Conservation (phyloP, 176 grass and related monocot species). For the Leersia perrieri region DNA sequence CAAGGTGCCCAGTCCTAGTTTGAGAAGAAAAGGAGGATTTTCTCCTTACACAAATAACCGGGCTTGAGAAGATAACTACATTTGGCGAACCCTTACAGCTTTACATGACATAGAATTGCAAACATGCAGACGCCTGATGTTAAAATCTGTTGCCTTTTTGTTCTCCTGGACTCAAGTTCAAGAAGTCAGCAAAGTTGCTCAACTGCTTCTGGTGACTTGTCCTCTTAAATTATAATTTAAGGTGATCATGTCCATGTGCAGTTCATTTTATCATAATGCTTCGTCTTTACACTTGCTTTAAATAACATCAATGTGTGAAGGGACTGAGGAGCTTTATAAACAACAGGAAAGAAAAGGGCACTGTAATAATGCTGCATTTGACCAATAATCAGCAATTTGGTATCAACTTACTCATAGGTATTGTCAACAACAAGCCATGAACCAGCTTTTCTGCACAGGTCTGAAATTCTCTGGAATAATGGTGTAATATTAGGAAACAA, state of each 20-base stretch:
- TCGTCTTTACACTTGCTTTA: neutral
- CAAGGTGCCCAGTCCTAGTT: neutral
- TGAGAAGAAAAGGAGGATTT: neutral
- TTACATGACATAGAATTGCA: too few relatives aligned
- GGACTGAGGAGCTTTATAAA: neutral
- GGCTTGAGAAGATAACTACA: neutral
- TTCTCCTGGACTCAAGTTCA: slow-evolving; percentile 1
- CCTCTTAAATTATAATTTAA: slow-evolving; percentile 22
- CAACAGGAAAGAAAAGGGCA: neutral
- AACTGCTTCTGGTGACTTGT: slow-evolving; percentile 2
- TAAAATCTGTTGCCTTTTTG: too few relatives aligned
- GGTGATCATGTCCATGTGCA: neutral
- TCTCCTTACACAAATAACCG: neutral
- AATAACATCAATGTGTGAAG: neutral
- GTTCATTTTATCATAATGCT: neutral
- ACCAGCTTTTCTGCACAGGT: slow-evolving; percentile 77
- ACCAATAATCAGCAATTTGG: neutral
- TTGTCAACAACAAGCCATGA: slow-evolving; percentile 95
- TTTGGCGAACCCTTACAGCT: neutral
- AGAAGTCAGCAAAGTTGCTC: neutral
- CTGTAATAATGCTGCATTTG: neutral
- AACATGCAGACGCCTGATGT: too few relatives aligned
- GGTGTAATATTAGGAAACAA: slow-evolving; percentile 40
- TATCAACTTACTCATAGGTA: slow-evolving; percentile 90
- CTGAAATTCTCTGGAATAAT: slow-evolving; percentile 83